These are phyloP conservation scores for Luffa aegyptiaca DNA, from an alignment of 306 rosid genomes.

Conservation along the genomic window DNA sequence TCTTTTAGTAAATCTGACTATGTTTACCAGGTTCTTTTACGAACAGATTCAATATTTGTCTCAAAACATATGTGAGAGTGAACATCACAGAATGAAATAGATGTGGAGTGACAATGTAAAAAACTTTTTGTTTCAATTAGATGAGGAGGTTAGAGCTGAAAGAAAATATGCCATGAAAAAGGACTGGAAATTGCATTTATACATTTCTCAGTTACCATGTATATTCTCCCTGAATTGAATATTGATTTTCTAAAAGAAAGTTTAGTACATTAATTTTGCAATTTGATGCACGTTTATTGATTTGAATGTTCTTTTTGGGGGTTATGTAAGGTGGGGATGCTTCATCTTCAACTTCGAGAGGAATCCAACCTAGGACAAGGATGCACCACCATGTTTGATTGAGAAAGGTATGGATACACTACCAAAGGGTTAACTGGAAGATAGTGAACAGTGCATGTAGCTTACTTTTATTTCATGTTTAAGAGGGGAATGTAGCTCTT, in stretches of 20 bases:
- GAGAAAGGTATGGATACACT: conserved; percentile 6
- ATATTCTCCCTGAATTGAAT: neutral
- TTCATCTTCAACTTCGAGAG: conserved; percentile 26
- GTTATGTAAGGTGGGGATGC: conserved; percentile 59
- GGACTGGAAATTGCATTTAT: conserved; percentile 70
- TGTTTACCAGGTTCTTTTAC: conserved; percentile 56
- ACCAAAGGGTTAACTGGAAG: neutral
- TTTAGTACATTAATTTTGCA: no score
- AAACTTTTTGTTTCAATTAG: conserved; percentile 15
- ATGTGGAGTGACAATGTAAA: conserved; percentile 21
- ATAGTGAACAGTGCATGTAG: conserved; percentile 8
- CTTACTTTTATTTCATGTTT: neutral
- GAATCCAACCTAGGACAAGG: conserved; percentile 19
- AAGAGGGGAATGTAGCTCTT: neutral
- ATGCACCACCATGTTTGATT: conserved; percentile 17
- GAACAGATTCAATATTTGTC: conserved; percentile 49
- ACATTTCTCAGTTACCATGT: conserved; percentile 89
- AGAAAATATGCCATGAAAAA: conserved; percentile 29
- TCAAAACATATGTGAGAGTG: conserved; percentile 16
- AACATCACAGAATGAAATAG: conserved; percentile 19
- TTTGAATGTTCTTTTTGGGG: no score
- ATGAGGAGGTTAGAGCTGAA: no score
- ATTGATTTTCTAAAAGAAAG: neutral
- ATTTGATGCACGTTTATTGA: no score
- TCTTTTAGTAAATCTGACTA: neutral